Conservation (phyloP, 2,329 filamentous ascomycete species). For the Curvularia eragrostidis region DNA sequence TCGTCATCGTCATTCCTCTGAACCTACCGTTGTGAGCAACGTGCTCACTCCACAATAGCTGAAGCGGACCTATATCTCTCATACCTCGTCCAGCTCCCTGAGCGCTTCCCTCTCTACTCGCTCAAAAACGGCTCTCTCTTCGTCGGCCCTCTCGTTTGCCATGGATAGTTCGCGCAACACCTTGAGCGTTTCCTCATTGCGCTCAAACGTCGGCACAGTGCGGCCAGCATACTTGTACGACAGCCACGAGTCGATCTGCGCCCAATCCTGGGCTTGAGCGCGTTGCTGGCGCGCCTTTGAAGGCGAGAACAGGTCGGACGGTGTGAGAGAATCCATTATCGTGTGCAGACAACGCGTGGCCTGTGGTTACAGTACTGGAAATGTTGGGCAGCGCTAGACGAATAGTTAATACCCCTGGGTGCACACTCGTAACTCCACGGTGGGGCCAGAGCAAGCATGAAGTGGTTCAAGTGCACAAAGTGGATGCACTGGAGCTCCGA, state of each 20-base stretch:
- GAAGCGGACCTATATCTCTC: constrained; percentile 25
- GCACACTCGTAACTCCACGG: constrained; percentile 4
- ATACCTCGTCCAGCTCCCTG: constrained; percentile 56
- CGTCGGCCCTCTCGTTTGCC: constrained; percentile 78
- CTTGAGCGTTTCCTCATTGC: constrained; percentile 82
- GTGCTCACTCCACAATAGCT: constrained; percentile 12
- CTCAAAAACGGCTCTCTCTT: constrained; percentile 66
- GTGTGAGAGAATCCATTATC: constrained; percentile 47
- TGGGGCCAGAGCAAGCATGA: constrained; percentile 8
- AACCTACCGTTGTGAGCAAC: constrained; percentile 28
- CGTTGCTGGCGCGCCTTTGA: constrained; percentile 75
- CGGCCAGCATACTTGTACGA: constrained; percentile 68
- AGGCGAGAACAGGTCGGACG: constrained; percentile 62
- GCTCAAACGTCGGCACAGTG: constrained; percentile 77
- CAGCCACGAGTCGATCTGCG: constrained; percentile 85
- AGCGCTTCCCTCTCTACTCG: constrained; percentile 67
- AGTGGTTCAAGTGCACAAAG: constrained; percentile 7
- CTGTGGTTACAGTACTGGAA: constrained; percentile 4
- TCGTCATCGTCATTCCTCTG: constrained; percentile 27
- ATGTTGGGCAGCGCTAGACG: constrained; percentile 1
- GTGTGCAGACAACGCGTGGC: constrained; percentile 5
- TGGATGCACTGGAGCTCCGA: constrained; percentile 12
- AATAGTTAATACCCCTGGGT: constrained; percentile 1
- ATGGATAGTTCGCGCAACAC: constrained; percentile 75
- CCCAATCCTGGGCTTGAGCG: constrained; percentile 88